Percentiles rank a stretch among this genome's conserved stretches.
These are phyloP conservation scores for Xylariaceae sp. DNA, from an alignment of 2,329 filamentous ascomycete genomes.

Conservation along the genomic window DNA sequence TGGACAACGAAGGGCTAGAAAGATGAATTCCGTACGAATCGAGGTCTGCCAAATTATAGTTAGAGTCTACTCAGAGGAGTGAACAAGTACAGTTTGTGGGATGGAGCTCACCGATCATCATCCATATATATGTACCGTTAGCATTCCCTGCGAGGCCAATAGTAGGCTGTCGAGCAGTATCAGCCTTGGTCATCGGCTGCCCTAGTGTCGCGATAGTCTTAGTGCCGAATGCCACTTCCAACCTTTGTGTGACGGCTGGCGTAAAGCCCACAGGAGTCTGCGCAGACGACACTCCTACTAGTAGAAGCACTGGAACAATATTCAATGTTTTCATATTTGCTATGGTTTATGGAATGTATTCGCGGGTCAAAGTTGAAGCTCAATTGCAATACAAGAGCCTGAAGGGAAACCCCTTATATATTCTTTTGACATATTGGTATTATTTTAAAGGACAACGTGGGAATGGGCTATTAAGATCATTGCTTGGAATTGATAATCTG, in stretches of 20 bases:
- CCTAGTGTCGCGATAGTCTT: slow-evolving; percentile 38
- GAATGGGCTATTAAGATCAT: not conserved
- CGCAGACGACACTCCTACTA: slow-evolving; percentile 30
- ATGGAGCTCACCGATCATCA: slow-evolving; percentile 35
- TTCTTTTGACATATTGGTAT: not conserved
- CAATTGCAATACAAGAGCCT: not conserved
- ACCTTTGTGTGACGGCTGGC: slow-evolving; percentile 35
- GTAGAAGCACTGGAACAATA: slow-evolving; percentile 28
- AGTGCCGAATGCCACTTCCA: slow-evolving; percentile 38
- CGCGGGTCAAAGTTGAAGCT: not conserved
- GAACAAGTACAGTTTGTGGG: not conserved
- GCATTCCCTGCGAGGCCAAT: slow-evolving; percentile 35
- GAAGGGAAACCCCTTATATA: slow-evolving; percentile 14
- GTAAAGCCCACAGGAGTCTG: slow-evolving; percentile 39
- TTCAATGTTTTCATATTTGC: slow-evolving; percentile 34
- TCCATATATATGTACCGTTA: slow-evolving; percentile 37
- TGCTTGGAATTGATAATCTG: slow-evolving; percentile 20
- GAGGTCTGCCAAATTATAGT: slow-evolving; percentile 32
- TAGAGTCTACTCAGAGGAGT: slow-evolving; percentile 15
- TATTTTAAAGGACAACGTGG: not conserved
- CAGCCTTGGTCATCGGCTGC: slow-evolving; percentile 34
- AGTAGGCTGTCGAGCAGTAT: slow-evolving; percentile 38
- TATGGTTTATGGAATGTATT: slow-evolving; percentile 9
- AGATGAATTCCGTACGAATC: slow-evolving; percentile 34
- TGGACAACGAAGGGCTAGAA: too few species aligned